A percentile compares a stretch with the other conserved stretches of the same genome.
phyloP scores from a whole-genome alignment of 2,329 filamentous ascomycete genomes.

The Arthrobotrys conoides region DNA sequence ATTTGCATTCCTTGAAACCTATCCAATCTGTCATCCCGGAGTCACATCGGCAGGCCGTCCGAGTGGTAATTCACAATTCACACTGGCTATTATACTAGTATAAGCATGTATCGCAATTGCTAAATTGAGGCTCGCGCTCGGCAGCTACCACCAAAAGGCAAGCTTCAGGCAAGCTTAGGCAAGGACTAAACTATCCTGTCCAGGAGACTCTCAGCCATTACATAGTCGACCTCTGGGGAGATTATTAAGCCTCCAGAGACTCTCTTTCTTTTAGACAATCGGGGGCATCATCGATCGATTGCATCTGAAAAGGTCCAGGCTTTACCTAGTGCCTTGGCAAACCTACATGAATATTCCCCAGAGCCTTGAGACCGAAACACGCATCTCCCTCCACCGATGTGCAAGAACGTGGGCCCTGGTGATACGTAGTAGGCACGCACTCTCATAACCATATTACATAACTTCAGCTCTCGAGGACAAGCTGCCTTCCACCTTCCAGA shows the following conservation, averaged over 20 bases:
- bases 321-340: constrained; percentile 38
- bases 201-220: constrained; percentile 44
- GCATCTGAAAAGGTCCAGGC: constrained; percentile 44
- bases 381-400: background rate
- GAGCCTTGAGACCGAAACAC: background rate
- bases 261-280: background rate
- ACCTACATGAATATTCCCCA: background rate
- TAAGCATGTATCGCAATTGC: background rate
- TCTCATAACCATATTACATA: background rate
- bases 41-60: background rate
- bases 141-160: background rate
- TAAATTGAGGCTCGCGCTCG: constrained; percentile 7
- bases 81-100: background rate
- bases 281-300: background rate
- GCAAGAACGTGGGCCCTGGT: background rate
- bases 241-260: constrained; percentile 1
- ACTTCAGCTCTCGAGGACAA: background rate
- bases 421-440: background rate
- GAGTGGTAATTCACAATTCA: background rate
- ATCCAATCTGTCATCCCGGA: background rate
- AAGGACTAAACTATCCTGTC: constrained; percentile 31
- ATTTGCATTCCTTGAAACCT: constrained; percentile 8
- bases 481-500: background rate
- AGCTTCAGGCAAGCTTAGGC: background rate
- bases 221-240: background rate